phyloP scores from a whole-genome alignment of 164 flowering plant species.

The Sextonia rubra region DNA sequence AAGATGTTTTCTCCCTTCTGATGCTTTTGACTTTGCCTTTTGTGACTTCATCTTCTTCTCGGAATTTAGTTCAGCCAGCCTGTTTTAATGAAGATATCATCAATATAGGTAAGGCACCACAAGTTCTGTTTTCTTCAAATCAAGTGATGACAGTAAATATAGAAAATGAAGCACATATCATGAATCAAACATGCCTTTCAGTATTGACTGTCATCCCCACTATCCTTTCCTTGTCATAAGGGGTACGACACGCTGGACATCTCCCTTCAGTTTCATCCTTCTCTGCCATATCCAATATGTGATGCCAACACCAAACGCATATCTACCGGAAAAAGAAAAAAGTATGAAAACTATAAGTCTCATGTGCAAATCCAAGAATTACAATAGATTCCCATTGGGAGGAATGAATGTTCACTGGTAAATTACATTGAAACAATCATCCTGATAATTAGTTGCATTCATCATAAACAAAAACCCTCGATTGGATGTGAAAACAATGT shows the following conservation, averaged over 20 bases:
- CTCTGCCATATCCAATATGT: conserved; percentile 97
- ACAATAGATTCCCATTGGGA: no score
- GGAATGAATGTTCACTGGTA: neutral
- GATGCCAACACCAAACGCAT: conserved; percentile 99
- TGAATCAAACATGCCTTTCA: conserved; percentile 49
- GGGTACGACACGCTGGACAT: conserved; percentile 94
- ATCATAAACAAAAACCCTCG: neutral
- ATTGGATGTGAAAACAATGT: neutral
- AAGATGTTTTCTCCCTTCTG: conserved; percentile 86
- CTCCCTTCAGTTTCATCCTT: conserved; percentile 92
- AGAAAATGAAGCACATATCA: neutral
- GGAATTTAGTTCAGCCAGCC: conserved; percentile 66
- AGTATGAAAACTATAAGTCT: neutral
- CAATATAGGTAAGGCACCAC: neutral
- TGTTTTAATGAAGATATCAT: conserved; percentile 25
- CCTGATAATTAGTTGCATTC: neutral
- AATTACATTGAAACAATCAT: neutral
- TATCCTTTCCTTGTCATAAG: conserved; percentile 93
- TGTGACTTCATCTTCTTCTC: conserved; percentile 74
- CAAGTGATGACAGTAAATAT: neutral
- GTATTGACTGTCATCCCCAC: conserved; percentile 77
- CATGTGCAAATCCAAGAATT: neutral
- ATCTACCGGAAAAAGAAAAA: conserved; percentile 37
- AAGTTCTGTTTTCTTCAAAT: neutral
- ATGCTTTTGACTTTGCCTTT: conserved; percentile 64